Evolutionary conservation across 345 rosid genomes (phyloP).

Genomic region (Triadica sebifera): DNA sequence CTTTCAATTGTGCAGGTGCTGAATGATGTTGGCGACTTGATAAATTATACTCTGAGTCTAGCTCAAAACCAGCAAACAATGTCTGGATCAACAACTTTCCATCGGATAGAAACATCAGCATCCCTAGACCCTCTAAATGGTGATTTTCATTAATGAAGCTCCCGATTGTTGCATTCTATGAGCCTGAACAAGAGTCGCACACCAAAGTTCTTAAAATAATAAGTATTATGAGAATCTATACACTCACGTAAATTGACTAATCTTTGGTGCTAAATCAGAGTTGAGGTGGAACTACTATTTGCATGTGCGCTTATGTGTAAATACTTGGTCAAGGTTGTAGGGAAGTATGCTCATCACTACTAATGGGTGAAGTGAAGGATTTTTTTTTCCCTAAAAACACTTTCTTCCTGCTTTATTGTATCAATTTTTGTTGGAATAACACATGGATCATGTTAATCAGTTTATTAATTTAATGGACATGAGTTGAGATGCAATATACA

Average conservation of each 20-base stretch:
- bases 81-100: slow-evolving; percentile 78
- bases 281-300: background rate
- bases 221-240: background rate
- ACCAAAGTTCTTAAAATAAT: background rate
- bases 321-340: background rate
- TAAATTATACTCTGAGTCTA: slow-evolving; percentile 72
- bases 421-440: background rate
- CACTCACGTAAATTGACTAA: background rate
- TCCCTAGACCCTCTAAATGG: slow-evolving; percentile 77
- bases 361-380: background rate
- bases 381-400: background rate
- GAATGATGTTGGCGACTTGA: slow-evolving; percentile 74
- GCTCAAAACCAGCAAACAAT: slow-evolving; percentile 66
- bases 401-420: background rate
- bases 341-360: background rate
- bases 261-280: background rate
- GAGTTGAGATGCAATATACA: background rate
- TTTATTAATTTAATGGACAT: background rate
- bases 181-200: background rate
- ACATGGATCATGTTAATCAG: background rate
- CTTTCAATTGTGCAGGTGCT: slow-evolving; percentile 54
- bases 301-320: background rate
- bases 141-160: slow-evolving; percentile 34
- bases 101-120: slow-evolving; percentile 64
- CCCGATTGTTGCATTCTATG: slow-evolving; percentile 8